These are phyloP conservation scores for Scutellaria baicalensis DNA, from an alignment of 257 asterid species.

Conservation along the genomic window DNA sequence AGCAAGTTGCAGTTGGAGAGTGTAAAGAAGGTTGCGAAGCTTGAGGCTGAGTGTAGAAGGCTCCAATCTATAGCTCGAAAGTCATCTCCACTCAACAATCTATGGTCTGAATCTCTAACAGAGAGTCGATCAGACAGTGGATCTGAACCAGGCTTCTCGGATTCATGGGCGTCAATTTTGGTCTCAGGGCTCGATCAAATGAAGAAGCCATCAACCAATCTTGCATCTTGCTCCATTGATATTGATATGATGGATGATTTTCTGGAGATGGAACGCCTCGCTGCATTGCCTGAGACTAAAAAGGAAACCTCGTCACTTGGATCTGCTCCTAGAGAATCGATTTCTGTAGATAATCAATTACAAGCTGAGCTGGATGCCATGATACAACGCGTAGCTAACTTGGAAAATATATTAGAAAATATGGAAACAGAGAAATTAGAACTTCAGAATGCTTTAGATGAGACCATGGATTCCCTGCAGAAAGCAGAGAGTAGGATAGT, in stretches of 20 bases:
- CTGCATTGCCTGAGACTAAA: constrained; percentile 37
- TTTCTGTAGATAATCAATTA: constrained; percentile 21
- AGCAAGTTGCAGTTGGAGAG: constrained; percentile 60
- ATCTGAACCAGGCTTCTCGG: constrained; percentile 25
- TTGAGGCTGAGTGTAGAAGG: constrained; percentile 62
- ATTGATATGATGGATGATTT: constrained; percentile 90
- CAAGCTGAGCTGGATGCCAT: constrained; percentile 34
- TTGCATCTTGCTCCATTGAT: constrained; percentile 15
- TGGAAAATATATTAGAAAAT: constrained; percentile 42
- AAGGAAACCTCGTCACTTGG: neutral
- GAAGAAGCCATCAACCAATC: constrained; percentile 30
- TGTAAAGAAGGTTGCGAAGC: constrained; percentile 48
- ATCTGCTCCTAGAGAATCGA: constrained; percentile 15
- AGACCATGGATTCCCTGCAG: constrained; percentile 28
- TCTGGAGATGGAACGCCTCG: constrained; percentile 82
- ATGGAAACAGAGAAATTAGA: constrained; percentile 41
- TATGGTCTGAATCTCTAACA: constrained; percentile 24
- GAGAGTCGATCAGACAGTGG: constrained; percentile 33
- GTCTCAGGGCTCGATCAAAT: constrained; percentile 44
- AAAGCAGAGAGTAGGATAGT: constrained; percentile 26
- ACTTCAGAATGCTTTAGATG: constrained; percentile 38
- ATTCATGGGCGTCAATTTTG: constrained; percentile 31
- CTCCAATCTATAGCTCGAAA: constrained; percentile 47
- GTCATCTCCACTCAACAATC: constrained; percentile 23
- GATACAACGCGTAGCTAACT: constrained; percentile 28